A percentile compares a stretch with the other conserved stretches of the same genome.
Conservation (phyloP, 768 basidiomycete genomes). For the Amanita subjunquillea region DNA sequence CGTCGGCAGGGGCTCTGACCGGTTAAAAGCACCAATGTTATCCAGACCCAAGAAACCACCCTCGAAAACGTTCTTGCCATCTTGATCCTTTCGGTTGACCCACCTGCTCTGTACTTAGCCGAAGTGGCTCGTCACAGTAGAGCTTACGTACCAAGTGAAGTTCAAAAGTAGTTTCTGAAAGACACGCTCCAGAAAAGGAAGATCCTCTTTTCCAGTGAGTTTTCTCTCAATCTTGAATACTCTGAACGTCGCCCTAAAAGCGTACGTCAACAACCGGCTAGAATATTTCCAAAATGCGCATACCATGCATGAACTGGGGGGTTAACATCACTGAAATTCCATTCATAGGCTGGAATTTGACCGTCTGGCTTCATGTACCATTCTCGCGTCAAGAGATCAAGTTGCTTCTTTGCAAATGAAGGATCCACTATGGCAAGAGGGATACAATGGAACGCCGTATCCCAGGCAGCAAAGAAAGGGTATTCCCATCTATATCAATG, state of each 20-base stretch:
- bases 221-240: constrained; percentile 99
- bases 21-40: constrained; percentile 97
- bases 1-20: constrained; percentile 92
- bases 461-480: constrained; percentile 98
- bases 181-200: constrained; percentile 90
- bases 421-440: constrained; percentile 95
- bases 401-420: constrained; percentile 92
- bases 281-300: constrained; percentile 8
- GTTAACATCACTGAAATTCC: constrained; percentile 98
- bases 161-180: constrained; percentile 97
- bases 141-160: constrained; percentile 73
- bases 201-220: constrained; percentile 81
- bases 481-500: constrained; percentile 75
- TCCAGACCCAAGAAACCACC: constrained; percentile 97
- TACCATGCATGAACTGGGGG: constrained; percentile 98
- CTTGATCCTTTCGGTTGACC: constrained; percentile 97
- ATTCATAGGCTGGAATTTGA: constrained; percentile 97
- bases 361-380: constrained; percentile 99
- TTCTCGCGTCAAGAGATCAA: constrained; percentile 91
- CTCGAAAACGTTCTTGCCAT: constrained; percentile 94
- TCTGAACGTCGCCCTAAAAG: constrained; percentile 81
- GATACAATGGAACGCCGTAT: constrained; percentile 98
- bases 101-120: constrained; percentile 42
- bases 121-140: not conserved
- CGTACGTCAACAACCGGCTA: not conserved